Evolutionary conservation across 2,329 filamentous ascomycete species (phyloP), one percentile per base, ranked within the genome.

Genomic region (Dryadomyces sulphureus): DNA sequence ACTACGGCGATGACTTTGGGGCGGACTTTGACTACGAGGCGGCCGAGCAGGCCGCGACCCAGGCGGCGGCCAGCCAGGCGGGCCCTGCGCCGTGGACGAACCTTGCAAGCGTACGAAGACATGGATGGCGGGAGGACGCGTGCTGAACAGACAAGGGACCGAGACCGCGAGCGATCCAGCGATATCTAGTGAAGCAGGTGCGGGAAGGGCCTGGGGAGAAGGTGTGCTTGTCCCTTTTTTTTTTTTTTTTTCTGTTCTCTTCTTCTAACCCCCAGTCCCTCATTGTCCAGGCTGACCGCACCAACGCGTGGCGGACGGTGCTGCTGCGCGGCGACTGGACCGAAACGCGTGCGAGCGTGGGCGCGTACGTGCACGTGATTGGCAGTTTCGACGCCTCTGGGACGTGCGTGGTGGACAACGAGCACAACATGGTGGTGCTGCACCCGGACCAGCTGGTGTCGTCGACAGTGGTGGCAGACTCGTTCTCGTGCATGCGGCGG

Each of bases 381-480:
- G 89, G 89, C 25, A 65, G 75, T 4, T 94, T 93, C 55, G 73
- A 81, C 48, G 54, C 63, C 1, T 70, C 66, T 16, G 84, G 85
- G 2, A 77, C 81, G 59, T 94, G 89, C 59, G 65, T 93, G 41
- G 73, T 96, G 51, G 84, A 94, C 58, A 87, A 96, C 59, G 70
- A 74, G 3, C 72, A 81, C 43, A 87, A 89, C 55, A 83, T 96
- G 61, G 67, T 98, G 43, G 88, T 98, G 48, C 66, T 98, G 14
- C 89, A 98, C 57, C 92, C 92, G 0, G 92, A 98, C 57, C 89
- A 96, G 63, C 74, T 98, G 30, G 83, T 98, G 45, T 96, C 92
- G 2, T 84, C 92, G 3, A 96, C 92, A 1, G 87, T 93, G 5
- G 84, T 98, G 38, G 89, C 88, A n/a, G 92, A 98, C 62, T 94